Evolutionary conservation across 495 filamentous ascomycete genomes (phyloP), one percentile per base, ranked within the genome.

Genomic region (Penicillium argentinense): DNA sequence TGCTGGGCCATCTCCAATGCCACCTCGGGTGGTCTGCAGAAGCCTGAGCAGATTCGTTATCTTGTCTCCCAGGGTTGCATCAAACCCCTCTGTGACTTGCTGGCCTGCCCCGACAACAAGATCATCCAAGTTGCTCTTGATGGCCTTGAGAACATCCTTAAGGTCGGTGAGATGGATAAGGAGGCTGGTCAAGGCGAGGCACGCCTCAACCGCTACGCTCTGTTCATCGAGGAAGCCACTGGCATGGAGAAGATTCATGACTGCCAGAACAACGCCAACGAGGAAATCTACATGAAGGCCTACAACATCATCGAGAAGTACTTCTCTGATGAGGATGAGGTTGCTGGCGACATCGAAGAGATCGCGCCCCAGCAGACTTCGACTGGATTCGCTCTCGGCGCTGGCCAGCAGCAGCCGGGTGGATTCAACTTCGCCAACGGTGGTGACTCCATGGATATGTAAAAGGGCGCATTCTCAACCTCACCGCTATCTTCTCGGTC

Each of bases 291-390:
- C 79, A 97, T 99, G 93, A 99, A 99, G 83, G 95, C 95, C 0
- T 99, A 96, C 78, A 97, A 93, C 77, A 97, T 99, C 72, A 99
- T 99, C 60, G 95, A 97, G 81, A 97, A 96, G 76, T 97, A 99
- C 79, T 99, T 99, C 80, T 96, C 91, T 1, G 95, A 99, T 63
- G 93, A 98, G 56, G 93, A 97, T 9, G 95, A 95, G 59, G 85
- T 81, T 49, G 89, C 77, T 44, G 86, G 82, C 54, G 88, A 90
- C 39, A 81, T 84, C 47, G 82, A 85, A 39, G 83, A 84, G 39
- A 63, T 85, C 58, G 83, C 81, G 46, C 83, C 86, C 49, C 79
- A 83, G 58, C 76, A 82, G 59, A 76, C 82, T 39, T 84, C 87
- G 56, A 79, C 81, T 16, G 81, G 86, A 23, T 97, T 97, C 67